Conservation (phyloP, 148 eudicot genomes). For the Heliamphora exappendiculata region DNA sequence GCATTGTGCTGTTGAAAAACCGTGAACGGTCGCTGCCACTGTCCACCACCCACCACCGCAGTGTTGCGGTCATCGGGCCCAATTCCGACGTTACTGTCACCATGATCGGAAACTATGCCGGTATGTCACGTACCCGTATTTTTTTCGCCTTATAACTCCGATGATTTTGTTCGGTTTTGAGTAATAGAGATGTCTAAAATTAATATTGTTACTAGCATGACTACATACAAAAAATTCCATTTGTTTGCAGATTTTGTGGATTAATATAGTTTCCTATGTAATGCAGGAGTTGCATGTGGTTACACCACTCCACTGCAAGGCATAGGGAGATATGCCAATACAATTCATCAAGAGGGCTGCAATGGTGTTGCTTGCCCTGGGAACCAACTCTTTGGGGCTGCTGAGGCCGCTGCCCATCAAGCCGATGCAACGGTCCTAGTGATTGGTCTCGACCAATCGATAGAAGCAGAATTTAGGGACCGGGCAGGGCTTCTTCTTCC, state of each 20-base stretch:
- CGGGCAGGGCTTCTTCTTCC: conserved; percentile 37
- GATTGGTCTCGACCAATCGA: conserved; percentile 69
- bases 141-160: no score
- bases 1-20: conserved; percentile 71
- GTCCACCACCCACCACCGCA: conserved; percentile 30
- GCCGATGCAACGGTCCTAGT: conserved; percentile 76
- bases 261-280: neutral
- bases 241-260: no score
- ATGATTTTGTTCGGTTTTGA: no score
- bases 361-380: conserved; percentile 37
- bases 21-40: conserved; percentile 48
- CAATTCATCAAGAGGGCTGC: conserved; percentile 61
- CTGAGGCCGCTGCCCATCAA: conserved; percentile 50
- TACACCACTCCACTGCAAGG: conserved; percentile 73
- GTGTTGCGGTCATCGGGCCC: conserved; percentile 51
- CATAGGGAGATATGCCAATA: conserved; percentile 46
- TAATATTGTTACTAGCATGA: no score
- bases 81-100: conserved; percentile 48
- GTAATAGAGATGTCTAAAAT: no score
- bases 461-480: conserved; percentile 61
- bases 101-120: conserved; percentile 50
- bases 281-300: conserved; percentile 59
- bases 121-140: conserved; percentile 1
- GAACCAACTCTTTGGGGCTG: conserved; percentile 45
- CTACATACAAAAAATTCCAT: no score